Percentiles rank a stretch among this genome's conserved stretches.
phyloP scores from a whole-genome alignment of 2,329 filamentous ascomycete species.

The Fonsecaea nubica region DNA sequence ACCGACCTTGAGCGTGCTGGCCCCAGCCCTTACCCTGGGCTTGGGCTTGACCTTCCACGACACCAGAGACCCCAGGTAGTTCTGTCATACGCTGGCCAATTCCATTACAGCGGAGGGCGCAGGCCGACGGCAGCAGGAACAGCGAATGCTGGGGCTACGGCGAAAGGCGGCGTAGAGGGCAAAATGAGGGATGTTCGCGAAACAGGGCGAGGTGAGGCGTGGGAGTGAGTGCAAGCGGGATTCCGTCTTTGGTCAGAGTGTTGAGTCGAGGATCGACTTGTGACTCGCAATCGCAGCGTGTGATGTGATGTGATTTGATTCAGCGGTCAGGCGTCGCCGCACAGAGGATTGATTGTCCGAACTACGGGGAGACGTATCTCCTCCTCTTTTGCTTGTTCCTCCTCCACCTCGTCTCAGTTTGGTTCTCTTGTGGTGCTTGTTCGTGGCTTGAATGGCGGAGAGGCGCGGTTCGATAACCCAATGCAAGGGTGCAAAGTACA shows the following conservation, averaged over 20 bases:
- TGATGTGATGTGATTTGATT: conserved; percentile 19
- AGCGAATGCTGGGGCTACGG: conserved; percentile 6
- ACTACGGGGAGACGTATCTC: background rate
- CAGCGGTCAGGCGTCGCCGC: conserved; percentile 17
- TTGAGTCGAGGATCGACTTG: conserved; percentile 20
- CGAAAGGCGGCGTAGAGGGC: conserved; percentile 1
- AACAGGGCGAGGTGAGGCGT: conserved; percentile 24
- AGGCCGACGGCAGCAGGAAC: conserved; percentile 16
- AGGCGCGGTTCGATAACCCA: background rate
- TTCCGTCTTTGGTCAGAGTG: conserved; percentile 5
- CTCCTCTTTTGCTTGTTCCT: conserved; percentile 1
- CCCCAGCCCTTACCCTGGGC: conserved; percentile 24
- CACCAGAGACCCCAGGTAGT: conserved; percentile 28
- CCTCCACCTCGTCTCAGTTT: background rate
- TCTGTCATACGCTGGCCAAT: conserved; percentile 35
- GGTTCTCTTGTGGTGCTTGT: background rate
- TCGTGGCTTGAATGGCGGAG: background rate
- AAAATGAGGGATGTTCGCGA: conserved; percentile 21
- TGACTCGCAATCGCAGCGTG: conserved; percentile 17
- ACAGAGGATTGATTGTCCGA: conserved; percentile 1
- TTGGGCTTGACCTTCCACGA: conserved; percentile 33
- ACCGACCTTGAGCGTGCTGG: conserved; percentile 29
- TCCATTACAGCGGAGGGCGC: conserved; percentile 32
- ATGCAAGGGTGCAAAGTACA: conserved; percentile 2
- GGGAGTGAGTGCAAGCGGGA: conserved; percentile 16